phyloP scores from a whole-genome alignment of 2,329 filamentous ascomycete genomes.

The Fusarium praegraminearum region DNA sequence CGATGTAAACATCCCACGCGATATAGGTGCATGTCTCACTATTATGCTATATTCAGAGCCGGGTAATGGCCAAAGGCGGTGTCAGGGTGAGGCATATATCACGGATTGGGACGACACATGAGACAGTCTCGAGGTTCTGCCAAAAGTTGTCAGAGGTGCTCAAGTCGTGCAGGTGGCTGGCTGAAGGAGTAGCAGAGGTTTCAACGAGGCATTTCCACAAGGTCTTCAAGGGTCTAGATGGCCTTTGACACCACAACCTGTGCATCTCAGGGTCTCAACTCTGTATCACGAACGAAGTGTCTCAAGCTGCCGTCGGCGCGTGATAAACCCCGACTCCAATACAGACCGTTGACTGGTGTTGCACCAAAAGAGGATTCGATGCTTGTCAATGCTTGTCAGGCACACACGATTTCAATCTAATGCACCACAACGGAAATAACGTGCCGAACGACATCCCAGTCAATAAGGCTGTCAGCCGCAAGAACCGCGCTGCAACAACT shows the following conservation, averaged over 20 bases:
- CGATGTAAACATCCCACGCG: slow-evolving; percentile 22
- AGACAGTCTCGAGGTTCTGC: not conserved
- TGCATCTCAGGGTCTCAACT: not conserved
- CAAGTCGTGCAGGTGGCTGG: not conserved
- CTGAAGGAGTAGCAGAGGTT: not conserved
- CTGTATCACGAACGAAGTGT: not conserved
- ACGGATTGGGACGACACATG: not conserved
- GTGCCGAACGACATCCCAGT: slow-evolving; percentile 30
- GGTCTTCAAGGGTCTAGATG: not conserved
- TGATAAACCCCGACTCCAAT: slow-evolving; percentile 7
- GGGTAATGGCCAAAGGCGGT: slow-evolving; percentile 4
- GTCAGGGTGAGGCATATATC: slow-evolving; percentile 13
- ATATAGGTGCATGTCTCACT: slow-evolving; percentile 21
- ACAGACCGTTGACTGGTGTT: not conserved
- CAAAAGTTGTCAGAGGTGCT: not conserved
- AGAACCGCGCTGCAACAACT: slow-evolving; percentile 4
- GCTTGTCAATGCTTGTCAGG: slow-evolving; percentile 3
- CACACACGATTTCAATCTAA: slow-evolving; percentile 5
- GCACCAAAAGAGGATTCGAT: not conserved
- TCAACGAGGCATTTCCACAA: not conserved
- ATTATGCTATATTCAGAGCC: slow-evolving; percentile 2
- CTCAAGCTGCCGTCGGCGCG: not conserved
- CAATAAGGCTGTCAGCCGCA: slow-evolving; percentile 21
- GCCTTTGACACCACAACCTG: not conserved
- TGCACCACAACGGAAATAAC: slow-evolving; percentile 35